A percentile compares a stretch with the other conserved stretches of the same genome.
These are phyloP conservation scores for Aspergillus sp. DNA, from an alignment of 2,329 filamentous ascomycete genomes.

Conservation along the genomic window DNA sequence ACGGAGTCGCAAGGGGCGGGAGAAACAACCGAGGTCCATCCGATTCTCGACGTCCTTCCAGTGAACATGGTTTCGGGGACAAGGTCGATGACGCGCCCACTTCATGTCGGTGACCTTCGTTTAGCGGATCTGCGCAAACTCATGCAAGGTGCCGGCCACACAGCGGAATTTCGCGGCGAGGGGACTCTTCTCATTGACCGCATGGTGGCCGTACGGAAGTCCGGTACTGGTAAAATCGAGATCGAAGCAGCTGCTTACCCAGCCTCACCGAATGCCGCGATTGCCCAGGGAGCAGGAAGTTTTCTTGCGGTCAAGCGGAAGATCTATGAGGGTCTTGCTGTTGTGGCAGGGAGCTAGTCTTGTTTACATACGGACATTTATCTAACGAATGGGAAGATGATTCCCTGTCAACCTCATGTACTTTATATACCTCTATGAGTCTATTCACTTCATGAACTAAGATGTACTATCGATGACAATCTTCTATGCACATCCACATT, in stretches of 20 bases:
- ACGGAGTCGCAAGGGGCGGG: slow-evolving; percentile 22
- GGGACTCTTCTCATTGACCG: slow-evolving; percentile 89
- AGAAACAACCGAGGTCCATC: slow-evolving; percentile 38
- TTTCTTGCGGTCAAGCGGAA: slow-evolving; percentile 86
- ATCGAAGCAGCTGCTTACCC: slow-evolving; percentile 72
- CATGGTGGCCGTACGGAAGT: slow-evolving; percentile 84
- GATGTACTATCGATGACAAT: not conserved
- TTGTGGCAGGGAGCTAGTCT: slow-evolving; percentile 67
- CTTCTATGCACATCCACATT: not conserved
- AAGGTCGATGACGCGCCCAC: slow-evolving; percentile 75
- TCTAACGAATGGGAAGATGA: not conserved
- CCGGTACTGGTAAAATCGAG: slow-evolving; percentile 80
- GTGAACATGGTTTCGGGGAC: slow-evolving; percentile 67
- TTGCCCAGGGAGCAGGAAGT: slow-evolving; percentile 59
- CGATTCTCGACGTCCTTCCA: slow-evolving; percentile 61
- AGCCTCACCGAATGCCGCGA: slow-evolving; percentile 38
- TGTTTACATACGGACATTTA: not conserved
- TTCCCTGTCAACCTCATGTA: not conserved
- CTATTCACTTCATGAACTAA: not conserved
- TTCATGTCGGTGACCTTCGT: slow-evolving; percentile 91
- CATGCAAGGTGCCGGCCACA: slow-evolving; percentile 79
- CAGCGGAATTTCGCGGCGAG: slow-evolving; percentile 89
- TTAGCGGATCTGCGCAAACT: slow-evolving; percentile 83
- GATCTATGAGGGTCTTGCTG: slow-evolving; percentile 91
- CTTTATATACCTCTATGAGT: not conserved